A percentile compares a stretch with the other conserved stretches of the same genome.
phyloP scores from a whole-genome alignment of 352 stramenopile species.

The Elongisporangium prolatum region DNA sequence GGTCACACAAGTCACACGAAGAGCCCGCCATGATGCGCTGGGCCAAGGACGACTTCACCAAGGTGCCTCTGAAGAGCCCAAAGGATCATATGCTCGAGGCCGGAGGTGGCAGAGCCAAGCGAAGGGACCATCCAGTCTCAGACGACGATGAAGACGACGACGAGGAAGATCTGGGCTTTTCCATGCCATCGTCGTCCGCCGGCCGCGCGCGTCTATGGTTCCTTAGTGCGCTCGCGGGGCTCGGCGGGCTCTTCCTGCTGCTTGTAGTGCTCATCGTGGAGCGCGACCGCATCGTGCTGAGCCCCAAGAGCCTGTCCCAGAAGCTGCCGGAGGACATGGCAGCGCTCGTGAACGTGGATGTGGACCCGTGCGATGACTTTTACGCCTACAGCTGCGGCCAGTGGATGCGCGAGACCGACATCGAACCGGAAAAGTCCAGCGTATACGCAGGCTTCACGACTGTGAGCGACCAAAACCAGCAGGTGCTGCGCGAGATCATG shows the following conservation, averaged over 20 bases:
- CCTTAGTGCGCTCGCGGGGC: conserved; percentile 20
- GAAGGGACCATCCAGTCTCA: no score
- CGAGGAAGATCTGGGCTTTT: no score
- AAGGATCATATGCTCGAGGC: no score
- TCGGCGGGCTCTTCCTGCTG: conserved; percentile 31
- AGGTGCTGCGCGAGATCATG: conserved; percentile 20
- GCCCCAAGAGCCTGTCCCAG: neutral
- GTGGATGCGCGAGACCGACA: conserved; percentile 22
- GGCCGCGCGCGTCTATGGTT: conserved; percentile 13
- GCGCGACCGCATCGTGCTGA: conserved; percentile 9
- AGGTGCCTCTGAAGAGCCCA: no score
- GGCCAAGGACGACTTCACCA: no score
- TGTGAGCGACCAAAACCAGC: conserved; percentile 24
- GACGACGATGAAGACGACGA: no score
- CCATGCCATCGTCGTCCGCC: no score
- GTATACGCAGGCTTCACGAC: conserved; percentile 18
- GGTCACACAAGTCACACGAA: no score
- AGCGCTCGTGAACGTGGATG: conserved; percentile 17
- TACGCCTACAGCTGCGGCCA: conserved; percentile 26
- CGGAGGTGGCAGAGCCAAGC: no score
- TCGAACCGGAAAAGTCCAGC: conserved; percentile 19
- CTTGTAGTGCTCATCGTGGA: conserved; percentile 40
- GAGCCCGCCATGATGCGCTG: no score
- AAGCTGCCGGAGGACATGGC: conserved; percentile 15
- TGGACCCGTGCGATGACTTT: conserved; percentile 29